Base-by-base conservation (phyloP, 345 rosid species). In the Salix viminalis region DNA sequence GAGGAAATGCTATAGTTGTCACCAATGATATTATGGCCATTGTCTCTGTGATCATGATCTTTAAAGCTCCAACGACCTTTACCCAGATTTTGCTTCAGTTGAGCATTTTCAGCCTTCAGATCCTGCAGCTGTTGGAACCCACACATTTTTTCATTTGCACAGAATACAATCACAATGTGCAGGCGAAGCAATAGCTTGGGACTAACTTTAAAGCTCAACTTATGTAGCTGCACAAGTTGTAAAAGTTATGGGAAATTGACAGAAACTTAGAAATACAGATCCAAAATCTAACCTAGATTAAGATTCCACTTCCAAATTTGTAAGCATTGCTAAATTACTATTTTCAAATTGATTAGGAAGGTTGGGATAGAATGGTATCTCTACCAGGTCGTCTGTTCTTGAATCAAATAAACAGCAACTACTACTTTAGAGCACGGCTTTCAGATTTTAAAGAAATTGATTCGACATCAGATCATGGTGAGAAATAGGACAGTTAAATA, bases 101-200 rank as follows among this genome's bases (percentile, higher is more conserved):
- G 80, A 39, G 83, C 78, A 83, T 90, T 91, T 81, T 95, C 94
- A 39, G 69, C 62, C 83, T 88, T 88, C 65, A 90, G 70, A 80
- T 44, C 84, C 67, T 46, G 86, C 84, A 90, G 67, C 98, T 95
- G 86, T 44, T 24, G 37, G n/a, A 81, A 65, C 1, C 41, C 46
- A 75, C 5, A 34, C 26, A 16, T 30, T 32, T 56, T 26, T 48
- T 23, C 61, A 69, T 46, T 39, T 13, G 68, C 30, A 34, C 73
- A 58, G 21, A 72, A 76, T 14, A 44, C 12, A 69, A 50, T 36
- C 71, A 70, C 18, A n/a, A 13, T 7, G 54, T 48, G 11, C 24
- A 52, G 46, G 72, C 13, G 10, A 46, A 42, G 21, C 61, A 44
- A 5, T 71, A 37, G 24, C 6, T 13, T 5, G 21, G 11, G 21